Conservation (phyloP, 2,329 filamentous ascomycete genomes). For the Zymoseptoria passerinii region DNA sequence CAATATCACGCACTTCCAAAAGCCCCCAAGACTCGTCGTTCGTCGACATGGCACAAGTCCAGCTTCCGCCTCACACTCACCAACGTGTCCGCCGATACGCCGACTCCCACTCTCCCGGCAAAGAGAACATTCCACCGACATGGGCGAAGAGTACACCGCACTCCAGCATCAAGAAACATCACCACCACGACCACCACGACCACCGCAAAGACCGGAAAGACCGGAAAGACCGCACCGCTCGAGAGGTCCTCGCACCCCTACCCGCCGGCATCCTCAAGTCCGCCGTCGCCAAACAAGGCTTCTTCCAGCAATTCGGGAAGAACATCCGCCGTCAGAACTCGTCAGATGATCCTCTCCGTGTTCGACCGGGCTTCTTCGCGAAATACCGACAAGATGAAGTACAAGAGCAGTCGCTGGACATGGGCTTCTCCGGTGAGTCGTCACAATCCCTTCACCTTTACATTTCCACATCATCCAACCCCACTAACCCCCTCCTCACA, state of each 20-base stretch:
- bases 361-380: slow-evolving; percentile 3
- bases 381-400: not conserved
- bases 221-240: not conserved
- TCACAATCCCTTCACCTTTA: not conserved
- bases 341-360: not conserved
- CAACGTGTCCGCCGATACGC: not conserved
- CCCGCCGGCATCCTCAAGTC: slow-evolving; percentile 9
- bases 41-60: slow-evolving; percentile 1
- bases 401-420: not conserved
- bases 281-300: slow-evolving; percentile 1
- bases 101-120: not conserved
- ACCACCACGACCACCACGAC: slow-evolving; percentile 20
- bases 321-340: not conserved
- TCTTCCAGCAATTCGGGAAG: slow-evolving; percentile 3
- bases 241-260: slow-evolving; percentile 4
- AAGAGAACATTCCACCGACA: slow-evolving; percentile 9
- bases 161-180: slow-evolving; percentile 10
- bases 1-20: too few species aligned
- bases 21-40: too few species aligned
- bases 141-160: slow-evolving; percentile 8
- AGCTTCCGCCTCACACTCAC: not conserved
- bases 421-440: slow-evolving; percentile 5
- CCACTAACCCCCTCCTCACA: not conserved
- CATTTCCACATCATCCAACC: not conserved
- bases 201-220: slow-evolving; percentile 10